Base-by-base conservation (phyloP, 352 stramenopile species). In the Globisporangium canariense region DNA sequence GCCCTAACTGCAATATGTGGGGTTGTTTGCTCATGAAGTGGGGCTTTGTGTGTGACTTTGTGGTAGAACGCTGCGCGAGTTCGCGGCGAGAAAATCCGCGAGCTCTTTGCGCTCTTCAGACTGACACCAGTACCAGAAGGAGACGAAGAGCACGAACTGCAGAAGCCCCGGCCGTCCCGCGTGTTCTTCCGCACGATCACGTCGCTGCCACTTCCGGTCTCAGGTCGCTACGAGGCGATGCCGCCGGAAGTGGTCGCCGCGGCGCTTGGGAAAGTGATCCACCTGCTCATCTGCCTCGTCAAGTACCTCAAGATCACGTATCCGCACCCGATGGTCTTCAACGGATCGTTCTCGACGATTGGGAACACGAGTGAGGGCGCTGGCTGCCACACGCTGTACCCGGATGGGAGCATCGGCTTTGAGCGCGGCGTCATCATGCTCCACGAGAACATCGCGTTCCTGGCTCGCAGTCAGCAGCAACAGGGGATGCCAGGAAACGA, bases 301-400 rank as follows among this genome's bases (percentile, higher is more conserved):
- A 91, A 92, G 73, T 86, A 93, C 58, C 52, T 94, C 22, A 74
- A 79, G 47, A 67, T 90, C 60, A 75, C 79, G 51, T 91, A 88
- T n/a, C 80, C 81, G 9, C 81, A 93, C 49, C 86, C 83, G n/a
- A 94, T 94, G 86, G 74, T 83, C 13, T 90, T 88, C 66, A 93
- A 93, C 61, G 82, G 86, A n/a, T 94, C 86, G 9, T 93, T 91
- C 66, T 94, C 86, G 11, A 94, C 86, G 7, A 94, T 94, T 69
- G 86, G 83, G 25, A 90, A 84, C 58, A 91, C 77, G 10, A 88
- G 68, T 25, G 84, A 93, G 66, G 86, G 86, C 32, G 83, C 83
- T 40, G 79, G 82, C 4, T 94, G 86, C 60, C 83, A 94, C 60
- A 94, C 83, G 18, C 66, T 94, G 25, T 94, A 94, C n/a, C 86